phyloP scores from a whole-genome alignment of 305 asterid species.

The Rubia balearica region DNA sequence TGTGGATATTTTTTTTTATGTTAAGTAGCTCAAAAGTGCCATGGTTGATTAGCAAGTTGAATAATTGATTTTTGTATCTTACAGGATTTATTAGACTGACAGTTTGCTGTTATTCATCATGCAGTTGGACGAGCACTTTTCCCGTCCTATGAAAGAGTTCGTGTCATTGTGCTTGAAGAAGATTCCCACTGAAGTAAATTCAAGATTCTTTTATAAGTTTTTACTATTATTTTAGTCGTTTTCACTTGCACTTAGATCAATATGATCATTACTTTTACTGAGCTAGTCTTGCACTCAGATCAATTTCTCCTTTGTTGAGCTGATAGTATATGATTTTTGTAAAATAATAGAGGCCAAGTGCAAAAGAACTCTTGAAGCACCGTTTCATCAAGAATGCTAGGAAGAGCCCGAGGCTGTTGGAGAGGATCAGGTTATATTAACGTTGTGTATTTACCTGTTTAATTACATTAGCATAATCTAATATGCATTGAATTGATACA shows the following conservation, averaged over 20 bases:
- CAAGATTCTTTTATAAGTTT: slow-evolving; percentile 16
- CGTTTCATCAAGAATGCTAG: slow-evolving; percentile 83
- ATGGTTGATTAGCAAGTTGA: slow-evolving; percentile 7
- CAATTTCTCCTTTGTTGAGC: slow-evolving; percentile 4
- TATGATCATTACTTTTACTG: background rate
- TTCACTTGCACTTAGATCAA: background rate
- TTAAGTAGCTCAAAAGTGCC: slow-evolving; percentile 1
- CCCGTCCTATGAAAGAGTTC: slow-evolving; percentile 88
- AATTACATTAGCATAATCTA: background rate
- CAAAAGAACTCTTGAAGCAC: slow-evolving; percentile 84
- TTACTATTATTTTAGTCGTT: slow-evolving; percentile 7
- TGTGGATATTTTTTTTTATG: slow-evolving; percentile 1
- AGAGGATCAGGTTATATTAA: slow-evolving; percentile 71
- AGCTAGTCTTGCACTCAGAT: background rate
- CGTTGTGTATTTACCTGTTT: slow-evolving; percentile 11
- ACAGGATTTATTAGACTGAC: slow-evolving; percentile 15
- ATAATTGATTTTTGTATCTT: background rate
- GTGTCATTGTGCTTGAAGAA: slow-evolving; percentile 81
- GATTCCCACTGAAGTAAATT: slow-evolving; percentile 79
- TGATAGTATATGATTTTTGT: background rate
- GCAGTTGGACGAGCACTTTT: slow-evolving; percentile 95
- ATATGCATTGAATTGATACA: background rate
- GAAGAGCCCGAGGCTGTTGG: slow-evolving; percentile 83
- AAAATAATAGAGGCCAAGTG: slow-evolving; percentile 70
- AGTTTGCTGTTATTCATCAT: slow-evolving; percentile 21